A percentile compares a stretch with the other conserved stretches of the same genome.
These are phyloP conservation scores for Didymella sp. DNA, from an alignment of 2,329 filamentous ascomycete genomes.

Conservation along the genomic window DNA sequence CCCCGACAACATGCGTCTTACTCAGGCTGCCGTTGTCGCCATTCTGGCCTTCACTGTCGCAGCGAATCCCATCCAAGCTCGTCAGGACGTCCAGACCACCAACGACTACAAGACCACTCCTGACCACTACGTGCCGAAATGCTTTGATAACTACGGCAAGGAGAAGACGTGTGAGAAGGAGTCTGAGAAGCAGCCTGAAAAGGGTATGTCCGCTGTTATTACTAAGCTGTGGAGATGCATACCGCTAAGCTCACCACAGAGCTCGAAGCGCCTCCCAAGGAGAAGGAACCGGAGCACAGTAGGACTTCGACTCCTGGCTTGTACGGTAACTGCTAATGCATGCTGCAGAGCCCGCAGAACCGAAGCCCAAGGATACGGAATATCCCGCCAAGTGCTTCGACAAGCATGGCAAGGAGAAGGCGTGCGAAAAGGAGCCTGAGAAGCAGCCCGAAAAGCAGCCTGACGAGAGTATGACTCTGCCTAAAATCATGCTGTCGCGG, in stretches of 20 bases:
- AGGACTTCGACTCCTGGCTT: too few species aligned
- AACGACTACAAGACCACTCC: conserved; percentile 14
- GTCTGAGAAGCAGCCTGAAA: background rate
- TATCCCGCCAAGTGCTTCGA: background rate
- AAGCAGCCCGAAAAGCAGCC: background rate
- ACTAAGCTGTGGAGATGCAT: too few species aligned
- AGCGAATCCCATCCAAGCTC: conserved; percentile 22
- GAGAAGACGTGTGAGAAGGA: conserved; percentile 1
- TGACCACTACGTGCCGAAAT: conserved; percentile 2
- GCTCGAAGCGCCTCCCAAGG: background rate
- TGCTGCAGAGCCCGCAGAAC: background rate
- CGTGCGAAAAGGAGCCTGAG: too few species aligned
- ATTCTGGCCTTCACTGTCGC: conserved; percentile 23
- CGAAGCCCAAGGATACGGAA: background rate
- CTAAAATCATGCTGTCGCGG: background rate
- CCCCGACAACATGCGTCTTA: conserved; percentile 20
- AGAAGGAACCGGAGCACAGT: background rate
- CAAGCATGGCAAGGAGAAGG: background rate
- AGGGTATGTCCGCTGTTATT: background rate
- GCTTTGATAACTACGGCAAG: background rate
- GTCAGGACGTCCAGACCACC: conserved; percentile 8
- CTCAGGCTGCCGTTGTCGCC: conserved; percentile 23
- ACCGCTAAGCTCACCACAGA: too few species aligned
- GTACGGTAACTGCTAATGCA: too few species aligned
- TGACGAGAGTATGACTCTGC: background rate